These are phyloP conservation scores for Epichloe elymi DNA, from an alignment of 2,329 filamentous ascomycete genomes.

Conservation along the genomic window DNA sequence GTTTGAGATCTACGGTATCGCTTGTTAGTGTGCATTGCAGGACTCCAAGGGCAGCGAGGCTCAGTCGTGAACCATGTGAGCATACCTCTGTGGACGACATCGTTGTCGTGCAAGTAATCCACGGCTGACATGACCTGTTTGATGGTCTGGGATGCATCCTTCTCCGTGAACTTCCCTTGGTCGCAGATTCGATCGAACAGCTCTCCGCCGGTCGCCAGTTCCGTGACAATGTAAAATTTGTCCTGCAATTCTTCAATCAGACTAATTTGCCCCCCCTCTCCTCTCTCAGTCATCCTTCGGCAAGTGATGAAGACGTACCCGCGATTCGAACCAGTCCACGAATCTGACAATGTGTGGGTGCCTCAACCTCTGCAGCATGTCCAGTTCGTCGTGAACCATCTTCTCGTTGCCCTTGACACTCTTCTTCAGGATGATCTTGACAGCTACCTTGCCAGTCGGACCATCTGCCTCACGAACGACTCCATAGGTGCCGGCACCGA, in stretches of 20 bases:
- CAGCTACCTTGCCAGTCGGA: constrained; percentile 70
- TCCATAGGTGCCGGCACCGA: constrained; percentile 95
- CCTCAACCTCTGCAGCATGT: constrained; percentile 80
- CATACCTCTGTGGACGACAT: constrained; percentile 88
- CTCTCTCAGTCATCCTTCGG: too few species aligned
- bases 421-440: constrained; percentile 99
- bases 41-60: too few species aligned
- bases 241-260: constrained; percentile 42
- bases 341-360: constrained; percentile 96
- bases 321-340: constrained; percentile 97
- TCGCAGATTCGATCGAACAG: constrained; percentile 97
- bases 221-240: constrained; percentile 98
- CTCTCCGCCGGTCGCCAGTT: constrained; percentile 90
- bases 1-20: constrained; percentile 68
- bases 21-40: not conserved
- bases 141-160: constrained; percentile 92
- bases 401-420: constrained; percentile 96
- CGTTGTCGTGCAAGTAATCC: constrained; percentile 84
- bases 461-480: constrained; percentile 93
- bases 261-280: not conserved
- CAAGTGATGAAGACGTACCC: constrained; percentile 40
- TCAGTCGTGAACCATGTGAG: not conserved
- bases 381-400: constrained; percentile 96
- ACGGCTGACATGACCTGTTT: constrained; percentile 87
- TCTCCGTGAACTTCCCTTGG: constrained; percentile 95